Evolutionary conservation across 1,284 basidiomycete genomes (phyloP), one percentile per base, ranked within the genome.

Genomic region (Cystobasidiaceae sp.): DNA sequence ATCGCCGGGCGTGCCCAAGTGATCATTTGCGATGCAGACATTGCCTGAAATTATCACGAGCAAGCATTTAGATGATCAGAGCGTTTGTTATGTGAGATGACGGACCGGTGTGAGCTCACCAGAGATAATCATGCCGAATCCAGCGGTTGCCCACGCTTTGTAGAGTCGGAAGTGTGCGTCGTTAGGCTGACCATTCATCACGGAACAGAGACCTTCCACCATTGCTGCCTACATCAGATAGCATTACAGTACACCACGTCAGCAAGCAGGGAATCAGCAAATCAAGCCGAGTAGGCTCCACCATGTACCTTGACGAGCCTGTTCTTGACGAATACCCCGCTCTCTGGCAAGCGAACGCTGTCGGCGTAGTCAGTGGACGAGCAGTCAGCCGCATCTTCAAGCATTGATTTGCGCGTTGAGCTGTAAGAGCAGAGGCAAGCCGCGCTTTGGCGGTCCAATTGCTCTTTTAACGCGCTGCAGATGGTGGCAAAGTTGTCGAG

Each of bases 101-200:
- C 1, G 9, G 27, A 55, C 0, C 32, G 33, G 21, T 69, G 17
- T 25, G 2, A 25, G n/a, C 75, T 37, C 19, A 80, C 80, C 92
- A 0, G 93, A 92, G 55, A 94, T 79, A 58, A 97, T 80, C 80
- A 96, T 88, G 0, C 91, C 93, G 90, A 90, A 97, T 21, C 82
- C 82, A 3, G 86, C 84, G 37, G 80, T 75, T 0, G 85, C 84
- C 92, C 93, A 97, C 69, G 80, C 78, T 0, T 82, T 77, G 75
- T 97, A 97, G 25, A 97, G 80, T 0, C 77, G 74, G 41, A 81
- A 76, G 74, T 91, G 87, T 34, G 80, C 76, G 17, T 78, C 71
- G 66, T 86, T 88, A 0, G 91, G 90, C 0, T 88, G 87, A n/a
- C 89, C 89, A 13, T 79, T 79, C 9, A 27, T 15, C 32, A 87